phyloP scores from a whole-genome alignment of 192 early-diverging fungal species.

The Backusella liffmaniae region DNA sequence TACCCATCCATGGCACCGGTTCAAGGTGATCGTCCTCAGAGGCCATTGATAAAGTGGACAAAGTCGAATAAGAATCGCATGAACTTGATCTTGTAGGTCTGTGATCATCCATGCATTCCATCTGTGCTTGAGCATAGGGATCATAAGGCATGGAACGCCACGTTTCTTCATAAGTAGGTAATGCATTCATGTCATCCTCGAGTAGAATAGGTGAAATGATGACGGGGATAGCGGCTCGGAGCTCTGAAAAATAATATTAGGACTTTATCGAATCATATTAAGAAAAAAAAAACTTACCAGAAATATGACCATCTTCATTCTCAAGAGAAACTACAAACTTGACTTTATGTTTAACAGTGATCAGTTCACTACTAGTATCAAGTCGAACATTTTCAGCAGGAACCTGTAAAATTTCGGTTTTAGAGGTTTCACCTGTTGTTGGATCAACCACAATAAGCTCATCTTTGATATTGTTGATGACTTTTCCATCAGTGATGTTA shows the following conservation, averaged over 20 bases:
- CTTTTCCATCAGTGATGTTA: background rate
- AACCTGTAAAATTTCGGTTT: constrained; percentile 10
- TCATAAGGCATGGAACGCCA: constrained; percentile 20
- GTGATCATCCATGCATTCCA: background rate
- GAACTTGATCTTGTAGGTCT: background rate
- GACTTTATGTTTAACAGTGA: constrained; percentile 35
- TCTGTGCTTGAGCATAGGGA: background rate
- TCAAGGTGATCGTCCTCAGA: background rate
- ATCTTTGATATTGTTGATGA: constrained; percentile 11
- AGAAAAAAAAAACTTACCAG: constrained; percentile 16
- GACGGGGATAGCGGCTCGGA: constrained; percentile 30
- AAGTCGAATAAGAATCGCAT: background rate
- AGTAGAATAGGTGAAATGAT: constrained; percentile 24
- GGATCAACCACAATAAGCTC: background rate
- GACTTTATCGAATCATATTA: background rate
- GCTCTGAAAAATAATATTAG: constrained; percentile 15
- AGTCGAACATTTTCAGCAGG: constrained; percentile 10
- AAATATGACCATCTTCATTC: constrained; percentile 38
- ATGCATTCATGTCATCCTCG: constrained; percentile 12
- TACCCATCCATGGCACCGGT: constrained; percentile 11
- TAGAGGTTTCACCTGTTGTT: background rate
- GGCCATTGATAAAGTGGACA: background rate
- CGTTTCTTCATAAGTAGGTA: constrained; percentile 30
- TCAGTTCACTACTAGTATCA: constrained; percentile 30
- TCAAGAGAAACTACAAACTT: constrained; percentile 29